Percentiles rank a stretch among this genome's conserved stretches.
phyloP scores from a whole-genome alignment of 192 early-diverging fungal genomes.

The Linnemannia elongata region DNA sequence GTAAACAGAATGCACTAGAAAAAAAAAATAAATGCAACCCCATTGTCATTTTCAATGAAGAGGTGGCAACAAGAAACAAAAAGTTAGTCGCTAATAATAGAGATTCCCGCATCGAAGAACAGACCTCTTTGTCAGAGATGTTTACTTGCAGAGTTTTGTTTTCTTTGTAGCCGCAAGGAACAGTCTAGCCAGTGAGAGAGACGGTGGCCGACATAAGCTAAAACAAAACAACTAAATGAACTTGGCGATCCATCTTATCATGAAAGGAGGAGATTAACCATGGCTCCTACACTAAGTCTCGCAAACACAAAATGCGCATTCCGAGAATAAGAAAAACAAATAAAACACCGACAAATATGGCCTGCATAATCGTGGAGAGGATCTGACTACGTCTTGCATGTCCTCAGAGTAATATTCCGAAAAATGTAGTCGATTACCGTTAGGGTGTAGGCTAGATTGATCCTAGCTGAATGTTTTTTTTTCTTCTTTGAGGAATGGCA shows the following conservation, averaged over 20 bases:
- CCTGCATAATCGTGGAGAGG: not conserved
- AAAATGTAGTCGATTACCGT: not conserved
- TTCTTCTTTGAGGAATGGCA: not conserved
- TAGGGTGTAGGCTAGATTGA: not conserved
- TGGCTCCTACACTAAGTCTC: not conserved
- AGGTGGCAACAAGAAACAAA: not conserved
- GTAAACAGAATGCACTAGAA: not conserved
- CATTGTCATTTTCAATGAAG: not conserved
- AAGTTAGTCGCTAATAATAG: not conserved
- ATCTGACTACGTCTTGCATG: not conserved
- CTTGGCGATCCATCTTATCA: conserved; percentile 6
- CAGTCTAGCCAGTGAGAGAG: not conserved
- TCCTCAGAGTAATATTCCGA: not conserved
- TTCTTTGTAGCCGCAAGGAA: not conserved
- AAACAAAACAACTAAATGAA: not conserved
- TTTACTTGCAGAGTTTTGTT: not conserved
- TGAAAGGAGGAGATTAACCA: not conserved
- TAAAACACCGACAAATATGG: not conserved
- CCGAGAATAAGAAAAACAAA: not conserved
- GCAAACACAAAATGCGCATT: not conserved
- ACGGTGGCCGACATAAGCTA: not conserved
- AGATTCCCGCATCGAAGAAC: not conserved
- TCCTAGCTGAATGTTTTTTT: not conserved
- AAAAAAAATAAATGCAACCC: not conserved
- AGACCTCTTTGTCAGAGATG: not conserved